Conservation (phyloP, 1,139 yeast species). For the Kurtzmaniella natalensis region DNA sequence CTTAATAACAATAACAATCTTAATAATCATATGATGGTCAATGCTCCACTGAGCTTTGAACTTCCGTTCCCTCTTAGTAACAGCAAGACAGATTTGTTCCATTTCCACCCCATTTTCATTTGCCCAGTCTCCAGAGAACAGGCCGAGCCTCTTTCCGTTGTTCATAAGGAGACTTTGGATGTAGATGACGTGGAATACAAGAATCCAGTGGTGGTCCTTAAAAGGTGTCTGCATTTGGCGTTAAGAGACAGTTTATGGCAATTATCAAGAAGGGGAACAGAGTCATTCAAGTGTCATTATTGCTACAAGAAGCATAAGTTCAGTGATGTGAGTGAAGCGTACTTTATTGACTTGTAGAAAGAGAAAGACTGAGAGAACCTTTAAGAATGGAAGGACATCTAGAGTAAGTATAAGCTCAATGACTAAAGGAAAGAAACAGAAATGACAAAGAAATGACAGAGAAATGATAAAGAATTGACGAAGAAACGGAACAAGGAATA, state of each 20-base stretch:
- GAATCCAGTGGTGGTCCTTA: slow-evolving; percentile 43
- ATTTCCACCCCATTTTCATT: slow-evolving; percentile 81
- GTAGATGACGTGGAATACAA: slow-evolving; percentile 12
- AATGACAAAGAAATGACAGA: too few relatives aligned
- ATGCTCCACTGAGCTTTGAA: slow-evolving; percentile 28
- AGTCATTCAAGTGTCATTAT: slow-evolving; percentile 45
- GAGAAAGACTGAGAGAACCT: too few relatives aligned
- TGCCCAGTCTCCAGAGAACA: slow-evolving; percentile 92
- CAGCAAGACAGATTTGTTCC: slow-evolving; percentile 35
- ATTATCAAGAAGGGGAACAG: slow-evolving; percentile 40
- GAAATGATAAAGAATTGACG: too few relatives aligned
- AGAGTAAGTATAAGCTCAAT: too few relatives aligned
- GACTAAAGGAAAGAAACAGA: too few relatives aligned
- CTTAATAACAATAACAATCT: too few relatives aligned
- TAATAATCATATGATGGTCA: slow-evolving; percentile 37
- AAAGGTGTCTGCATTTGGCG: slow-evolving; percentile 43
- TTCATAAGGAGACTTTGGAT: too few relatives aligned
- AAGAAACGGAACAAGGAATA: too few relatives aligned
- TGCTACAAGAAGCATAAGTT: slow-evolving; percentile 45
- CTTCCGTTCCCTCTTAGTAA: slow-evolving; percentile 45
- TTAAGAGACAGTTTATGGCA: slow-evolving; percentile 43
- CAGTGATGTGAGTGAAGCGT: slow-evolving; percentile 40
- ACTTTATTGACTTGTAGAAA: slow-evolving; percentile 40
- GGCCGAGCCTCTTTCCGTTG: slow-evolving; percentile 36
- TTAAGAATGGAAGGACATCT: too few relatives aligned